Conservation (phyloP, 169 alveolate genomes). For the Eimeria nieschulzi region DNA sequence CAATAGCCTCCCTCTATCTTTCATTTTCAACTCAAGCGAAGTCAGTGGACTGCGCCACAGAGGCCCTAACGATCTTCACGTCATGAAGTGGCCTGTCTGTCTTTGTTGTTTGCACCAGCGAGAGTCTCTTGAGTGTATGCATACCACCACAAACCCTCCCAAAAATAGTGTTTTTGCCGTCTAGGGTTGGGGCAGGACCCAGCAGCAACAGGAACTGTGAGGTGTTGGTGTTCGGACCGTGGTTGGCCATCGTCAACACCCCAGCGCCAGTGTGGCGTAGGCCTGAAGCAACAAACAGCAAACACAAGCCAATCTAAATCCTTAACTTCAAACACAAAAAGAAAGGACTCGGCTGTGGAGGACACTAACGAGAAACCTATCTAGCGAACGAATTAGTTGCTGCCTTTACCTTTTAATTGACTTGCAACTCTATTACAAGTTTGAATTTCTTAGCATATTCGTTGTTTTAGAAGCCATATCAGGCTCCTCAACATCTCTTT, state of each 20-base stretch:
- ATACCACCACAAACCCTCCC: slow-evolving; percentile 86
- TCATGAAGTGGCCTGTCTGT: slow-evolving; percentile 68
- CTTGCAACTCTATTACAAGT: no score
- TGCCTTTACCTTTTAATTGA: neutral
- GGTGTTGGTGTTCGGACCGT: slow-evolving; percentile 86
- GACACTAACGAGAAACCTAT: neutral
- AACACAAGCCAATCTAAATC: neutral
- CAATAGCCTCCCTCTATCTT: neutral
- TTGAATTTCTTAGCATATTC: no score
- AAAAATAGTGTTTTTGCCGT: slow-evolving; percentile 83
- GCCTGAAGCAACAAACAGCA: slow-evolving; percentile 18
- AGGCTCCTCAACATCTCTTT: no score
- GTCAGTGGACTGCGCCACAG: slow-evolving; percentile 58
- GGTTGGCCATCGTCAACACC: slow-evolving; percentile 93
- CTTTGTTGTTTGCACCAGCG: slow-evolving; percentile 79
- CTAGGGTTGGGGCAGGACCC: slow-evolving; percentile 83
- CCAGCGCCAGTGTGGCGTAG: slow-evolving; percentile 80
- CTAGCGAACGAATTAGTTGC: neutral
- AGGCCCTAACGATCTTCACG: slow-evolving; percentile 71
- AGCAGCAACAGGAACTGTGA: slow-evolving; percentile 86
- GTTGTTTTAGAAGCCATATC: no score
- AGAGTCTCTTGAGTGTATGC: slow-evolving; percentile 88
- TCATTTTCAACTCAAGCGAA: neutral
- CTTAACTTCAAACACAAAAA: neutral
- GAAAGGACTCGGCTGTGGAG: neutral